These are phyloP conservation scores for Pseudognaphalium luteoalbum DNA, from an alignment of 129 eudicot genomes.

Conservation along the genomic window DNA sequence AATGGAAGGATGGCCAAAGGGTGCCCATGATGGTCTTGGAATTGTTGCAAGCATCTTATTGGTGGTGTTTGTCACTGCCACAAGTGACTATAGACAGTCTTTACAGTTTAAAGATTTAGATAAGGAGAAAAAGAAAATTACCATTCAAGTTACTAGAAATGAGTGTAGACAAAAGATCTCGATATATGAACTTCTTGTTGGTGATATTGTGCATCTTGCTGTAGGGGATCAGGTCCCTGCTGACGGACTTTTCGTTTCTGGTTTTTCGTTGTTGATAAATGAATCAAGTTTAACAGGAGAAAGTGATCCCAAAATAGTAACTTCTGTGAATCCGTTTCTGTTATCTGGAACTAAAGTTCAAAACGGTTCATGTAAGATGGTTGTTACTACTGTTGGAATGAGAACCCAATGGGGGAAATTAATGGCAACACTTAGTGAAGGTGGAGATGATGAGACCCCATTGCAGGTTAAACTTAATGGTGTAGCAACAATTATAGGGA, in stretches of 20 bases:
- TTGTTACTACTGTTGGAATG: slow-evolving; percentile 92
- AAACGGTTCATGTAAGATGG: slow-evolving; percentile 90
- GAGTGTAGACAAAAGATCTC: slow-evolving; percentile 86
- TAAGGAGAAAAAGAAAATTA: slow-evolving; percentile 86
- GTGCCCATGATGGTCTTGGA: slow-evolving; percentile 97
- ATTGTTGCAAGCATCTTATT: slow-evolving; percentile 87
- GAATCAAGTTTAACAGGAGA: slow-evolving; percentile 95
- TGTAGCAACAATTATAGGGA: slow-evolving; percentile 94
- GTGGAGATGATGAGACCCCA: slow-evolving; percentile 95
- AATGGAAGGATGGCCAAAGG: slow-evolving; percentile 94
- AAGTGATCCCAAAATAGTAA: slow-evolving; percentile 72
- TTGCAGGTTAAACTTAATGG: slow-evolving; percentile 93
- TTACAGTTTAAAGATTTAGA: slow-evolving; percentile 93
- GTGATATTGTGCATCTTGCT: slow-evolving; percentile 92
- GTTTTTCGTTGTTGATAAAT: slow-evolving; percentile 71
- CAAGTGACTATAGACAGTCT: slow-evolving; percentile 89
- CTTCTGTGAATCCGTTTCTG: slow-evolving; percentile 63
- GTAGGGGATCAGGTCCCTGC: slow-evolving; percentile 96
- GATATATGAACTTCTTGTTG: slow-evolving; percentile 76
- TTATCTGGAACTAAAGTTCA: slow-evolving; percentile 92
- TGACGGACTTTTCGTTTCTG: slow-evolving; percentile 83
- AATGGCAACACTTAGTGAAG: slow-evolving; percentile 95
- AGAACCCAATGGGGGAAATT: slow-evolving; percentile 96
- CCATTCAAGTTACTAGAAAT: slow-evolving; percentile 82
- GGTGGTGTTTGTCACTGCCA: slow-evolving; percentile 91